Evolutionary conservation across 768 basidiomycete species (phyloP).

Genomic region (Suillus bovinus): DNA sequence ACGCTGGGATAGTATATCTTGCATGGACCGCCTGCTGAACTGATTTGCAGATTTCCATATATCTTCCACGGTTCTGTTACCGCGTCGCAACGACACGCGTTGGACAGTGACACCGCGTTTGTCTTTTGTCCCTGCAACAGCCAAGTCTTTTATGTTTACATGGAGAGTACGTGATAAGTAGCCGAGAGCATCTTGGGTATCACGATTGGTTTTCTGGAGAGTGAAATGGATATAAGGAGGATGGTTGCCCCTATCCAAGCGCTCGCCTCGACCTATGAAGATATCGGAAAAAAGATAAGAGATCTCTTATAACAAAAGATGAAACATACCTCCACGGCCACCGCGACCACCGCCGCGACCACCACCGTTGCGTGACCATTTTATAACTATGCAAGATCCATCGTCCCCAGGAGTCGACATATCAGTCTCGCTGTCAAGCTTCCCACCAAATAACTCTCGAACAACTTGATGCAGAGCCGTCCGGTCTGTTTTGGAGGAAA

Average conservation of each 20-base stretch:
- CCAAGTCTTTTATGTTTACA: slow-evolving; percentile 75
- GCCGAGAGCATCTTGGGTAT: slow-evolving; percentile 91
- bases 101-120: slow-evolving; percentile 97
- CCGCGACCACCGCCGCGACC: slow-evolving; percentile 48
- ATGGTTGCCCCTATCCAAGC: slow-evolving; percentile 59
- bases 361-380: slow-evolving; percentile 62
- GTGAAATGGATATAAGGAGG: slow-evolving; percentile 96
- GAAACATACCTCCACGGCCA: slow-evolving; percentile 27
- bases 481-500: slow-evolving; percentile 76
- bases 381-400: slow-evolving; percentile 77
- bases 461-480: slow-evolving; percentile 81
- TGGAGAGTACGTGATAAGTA: slow-evolving; percentile 80
- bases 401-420: slow-evolving; percentile 51
- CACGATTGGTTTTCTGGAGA: slow-evolving; percentile 95
- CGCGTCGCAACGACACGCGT: slow-evolving; percentile 77
- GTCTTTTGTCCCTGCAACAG: slow-evolving; percentile 96
- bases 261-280: slow-evolving; percentile 36
- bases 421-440: slow-evolving; percentile 83
- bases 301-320: neutral
- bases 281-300: neutral
- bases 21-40: slow-evolving; percentile 53
- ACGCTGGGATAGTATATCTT: slow-evolving; percentile 64
- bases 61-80: slow-evolving; percentile 75
- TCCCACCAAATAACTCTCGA: slow-evolving; percentile 78
- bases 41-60: slow-evolving; percentile 85